These are phyloP conservation scores for Baeospora myosura DNA, from an alignment of 1,284 basidiomycete genomes.

Conservation along the genomic window DNA sequence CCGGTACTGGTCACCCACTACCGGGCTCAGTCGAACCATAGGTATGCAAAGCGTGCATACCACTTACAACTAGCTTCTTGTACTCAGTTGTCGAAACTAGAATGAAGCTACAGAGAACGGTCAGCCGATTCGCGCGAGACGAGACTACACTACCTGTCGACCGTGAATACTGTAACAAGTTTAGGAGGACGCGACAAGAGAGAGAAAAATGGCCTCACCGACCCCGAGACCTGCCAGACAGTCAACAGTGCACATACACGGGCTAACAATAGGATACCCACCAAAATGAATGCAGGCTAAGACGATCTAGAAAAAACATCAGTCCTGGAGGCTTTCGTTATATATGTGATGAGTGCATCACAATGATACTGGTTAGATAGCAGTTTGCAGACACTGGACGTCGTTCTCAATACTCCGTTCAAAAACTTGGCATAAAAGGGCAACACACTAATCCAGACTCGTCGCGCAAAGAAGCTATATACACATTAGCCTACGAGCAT, in stretches of 20 bases:
- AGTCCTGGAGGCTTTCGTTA: background rate
- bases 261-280: conserved; percentile 13
- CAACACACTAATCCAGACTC: conserved; percentile 32
- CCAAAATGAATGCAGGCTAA: conserved; percentile 32
- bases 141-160: conserved; percentile 25
- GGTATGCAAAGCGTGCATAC: conserved; percentile 2
- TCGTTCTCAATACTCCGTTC: background rate
- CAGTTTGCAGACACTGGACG: conserved; percentile 29
- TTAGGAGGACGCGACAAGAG: background rate
- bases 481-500: background rate
- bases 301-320: conserved; percentile 25
- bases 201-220: conserved; percentile 19
- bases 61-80: conserved; percentile 27
- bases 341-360: background rate
- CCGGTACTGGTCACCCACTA: conserved; percentile 37
- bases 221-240: conserved; percentile 28
- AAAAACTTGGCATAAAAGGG: background rate
- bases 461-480: conserved; percentile 35
- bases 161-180: conserved; percentile 28
- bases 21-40: background rate
- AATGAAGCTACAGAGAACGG: conserved; percentile 19
- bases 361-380: conserved; percentile 27
- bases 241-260: background rate
- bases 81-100: conserved; percentile 24
- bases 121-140: conserved; percentile 1